A percentile compares a stretch with the other conserved stretches of the same genome.
phyloP scores from a whole-genome alignment of 352 stramenopile species.

The Phytophthora pluvialis region DNA sequence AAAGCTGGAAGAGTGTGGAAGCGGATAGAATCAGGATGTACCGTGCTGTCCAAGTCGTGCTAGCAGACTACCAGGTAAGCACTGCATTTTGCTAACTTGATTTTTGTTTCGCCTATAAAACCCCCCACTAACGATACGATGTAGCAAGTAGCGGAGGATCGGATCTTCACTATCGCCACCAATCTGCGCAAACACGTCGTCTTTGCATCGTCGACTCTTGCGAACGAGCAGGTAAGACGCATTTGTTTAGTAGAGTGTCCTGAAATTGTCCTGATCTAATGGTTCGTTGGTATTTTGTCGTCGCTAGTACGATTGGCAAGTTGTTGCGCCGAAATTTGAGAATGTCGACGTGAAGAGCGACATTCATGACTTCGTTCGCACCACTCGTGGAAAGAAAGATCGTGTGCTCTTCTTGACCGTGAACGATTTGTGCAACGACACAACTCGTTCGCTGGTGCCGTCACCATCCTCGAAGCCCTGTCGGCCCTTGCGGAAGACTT shows the following conservation, averaged over 20 bases:
- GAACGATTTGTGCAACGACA: constrained; percentile 62
- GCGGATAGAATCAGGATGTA: constrained; percentile 73
- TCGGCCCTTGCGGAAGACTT: constrained; percentile 51
- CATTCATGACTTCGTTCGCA: constrained; percentile 74
- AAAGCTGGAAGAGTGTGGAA: constrained; percentile 69
- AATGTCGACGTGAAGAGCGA: constrained; percentile 73
- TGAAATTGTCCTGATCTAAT: too few species aligned
- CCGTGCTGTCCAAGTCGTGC: constrained; percentile 64
- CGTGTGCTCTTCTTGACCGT: constrained; percentile 54
- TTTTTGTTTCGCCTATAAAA: not conserved
- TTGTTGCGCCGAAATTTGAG: constrained; percentile 75
- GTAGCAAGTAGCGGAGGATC: constrained; percentile 83
- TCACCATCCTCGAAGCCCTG: constrained; percentile 57
- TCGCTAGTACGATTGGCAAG: constrained; percentile 86
- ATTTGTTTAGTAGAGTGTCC: too few species aligned
- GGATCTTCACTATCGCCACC: constrained; percentile 70
- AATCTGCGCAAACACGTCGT: constrained; percentile 86
- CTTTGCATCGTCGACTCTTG: constrained; percentile 82
- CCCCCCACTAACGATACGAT: not conserved
- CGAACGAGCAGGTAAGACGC: constrained; percentile 72
- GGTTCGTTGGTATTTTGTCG: not conserved
- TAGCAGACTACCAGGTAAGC: constrained; percentile 82
- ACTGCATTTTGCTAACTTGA: not conserved
- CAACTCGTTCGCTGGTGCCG: constrained; percentile 37
- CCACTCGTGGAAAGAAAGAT: constrained; percentile 14